Conservation (phyloP, 2,329 filamentous ascomycete species). For the Aaosphaeria arxii region DNA sequence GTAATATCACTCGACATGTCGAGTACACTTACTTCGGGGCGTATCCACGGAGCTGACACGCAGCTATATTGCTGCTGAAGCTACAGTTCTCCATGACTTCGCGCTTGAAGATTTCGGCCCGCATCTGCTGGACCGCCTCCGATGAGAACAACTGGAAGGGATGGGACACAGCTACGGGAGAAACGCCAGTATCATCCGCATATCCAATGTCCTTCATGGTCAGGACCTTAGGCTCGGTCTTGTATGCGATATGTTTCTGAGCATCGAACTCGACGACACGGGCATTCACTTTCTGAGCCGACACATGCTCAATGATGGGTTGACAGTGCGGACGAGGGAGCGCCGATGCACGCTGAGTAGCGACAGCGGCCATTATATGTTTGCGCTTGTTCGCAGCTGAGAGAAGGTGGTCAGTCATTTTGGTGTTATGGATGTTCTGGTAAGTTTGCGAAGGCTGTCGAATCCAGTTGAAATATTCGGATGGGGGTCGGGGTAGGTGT, state of each 20-base stretch:
- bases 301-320: slow-evolving; percentile 29
- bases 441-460: neutral
- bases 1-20: neutral
- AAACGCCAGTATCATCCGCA: slow-evolving; percentile 55
- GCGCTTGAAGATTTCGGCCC: slow-evolving; percentile 58
- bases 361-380: slow-evolving; percentile 25
- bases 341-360: slow-evolving; percentile 22
- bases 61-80: slow-evolving; percentile 58
- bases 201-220: slow-evolving; percentile 63
- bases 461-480: neutral
- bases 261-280: slow-evolving; percentile 48
- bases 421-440: slow-evolving; percentile 1
- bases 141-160: slow-evolving; percentile 63
- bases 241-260: slow-evolving; percentile 54
- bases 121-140: slow-evolving; percentile 61
- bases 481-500: neutral
- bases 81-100: slow-evolving; percentile 56
- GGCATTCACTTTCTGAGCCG: slow-evolving; percentile 10
- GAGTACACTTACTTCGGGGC: slow-evolving; percentile 52
- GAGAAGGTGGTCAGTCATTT: neutral
- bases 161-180: slow-evolving; percentile 61
- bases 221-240: slow-evolving; percentile 50
- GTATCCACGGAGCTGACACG: slow-evolving; percentile 56
- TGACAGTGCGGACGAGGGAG: slow-evolving; percentile 29
- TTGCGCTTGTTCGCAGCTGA: slow-evolving; percentile 1